Conservation (phyloP, 2,329 filamentous ascomycete species). For the Pseudogymnoascus sp. region DNA sequence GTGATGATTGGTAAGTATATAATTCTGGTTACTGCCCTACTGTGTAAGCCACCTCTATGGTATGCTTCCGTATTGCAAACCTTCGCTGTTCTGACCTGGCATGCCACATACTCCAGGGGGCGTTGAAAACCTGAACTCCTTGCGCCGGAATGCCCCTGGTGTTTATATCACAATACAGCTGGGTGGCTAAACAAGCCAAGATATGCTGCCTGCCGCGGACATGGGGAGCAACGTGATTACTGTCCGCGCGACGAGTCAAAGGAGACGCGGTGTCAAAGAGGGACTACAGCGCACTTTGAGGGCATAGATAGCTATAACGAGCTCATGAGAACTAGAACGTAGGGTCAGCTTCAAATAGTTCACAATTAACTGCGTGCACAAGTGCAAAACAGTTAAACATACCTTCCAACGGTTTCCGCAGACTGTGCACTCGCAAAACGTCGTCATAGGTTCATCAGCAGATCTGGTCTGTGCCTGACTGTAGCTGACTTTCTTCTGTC, state of each 20-base stretch:
- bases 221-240: not conserved
- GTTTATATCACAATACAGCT: constrained; percentile 6
- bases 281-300: not conserved
- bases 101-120: not conserved
- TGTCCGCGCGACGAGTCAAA: not conserved
- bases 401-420: constrained; percentile 70
- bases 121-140: not conserved
- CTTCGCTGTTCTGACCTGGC: not conserved
- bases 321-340: constrained; percentile 27
- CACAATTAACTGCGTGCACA: constrained; percentile 6
- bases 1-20: not conserved
- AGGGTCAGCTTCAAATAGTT: constrained; percentile 1
- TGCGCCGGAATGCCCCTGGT: not conserved
- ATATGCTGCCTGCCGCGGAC: not conserved
- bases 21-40: not conserved
- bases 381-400: constrained; percentile 25
- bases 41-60: not conserved
- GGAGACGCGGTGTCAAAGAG: not conserved
- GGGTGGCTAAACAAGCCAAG: not conserved
- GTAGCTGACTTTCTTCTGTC: constrained; percentile 90
- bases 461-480: constrained; percentile 90
- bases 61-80: constrained; percentile 2
- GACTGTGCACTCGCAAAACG: constrained; percentile 64
- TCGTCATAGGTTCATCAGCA: constrained; percentile 89
- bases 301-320: not conserved